Conservation (phyloP, 306 rosid genomes). For the Prunus mume region DNA sequence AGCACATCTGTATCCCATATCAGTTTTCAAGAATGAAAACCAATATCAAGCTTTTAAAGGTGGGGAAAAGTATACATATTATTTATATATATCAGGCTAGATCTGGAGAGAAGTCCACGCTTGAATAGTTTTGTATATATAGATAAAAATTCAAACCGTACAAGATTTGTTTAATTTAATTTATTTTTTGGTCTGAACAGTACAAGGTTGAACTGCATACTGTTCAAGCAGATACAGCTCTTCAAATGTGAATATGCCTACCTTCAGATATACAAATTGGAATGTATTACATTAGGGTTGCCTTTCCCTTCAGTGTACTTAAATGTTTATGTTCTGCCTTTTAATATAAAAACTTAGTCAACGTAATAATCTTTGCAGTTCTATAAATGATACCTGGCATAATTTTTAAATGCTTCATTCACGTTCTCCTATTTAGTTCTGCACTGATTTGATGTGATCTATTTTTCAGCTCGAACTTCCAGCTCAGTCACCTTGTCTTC, state of each 20-base stretch:
- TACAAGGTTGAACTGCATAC: no score
- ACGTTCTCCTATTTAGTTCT: background rate
- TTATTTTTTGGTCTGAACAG: background rate
- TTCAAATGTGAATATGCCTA: background rate
- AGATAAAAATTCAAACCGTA: background rate
- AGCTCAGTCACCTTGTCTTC: slow-evolving; percentile 80
- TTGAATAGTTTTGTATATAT: no score
- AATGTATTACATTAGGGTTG: background rate
- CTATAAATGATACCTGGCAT: background rate
- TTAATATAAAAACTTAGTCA: background rate
- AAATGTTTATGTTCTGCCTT: background rate
- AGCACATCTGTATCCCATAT: background rate
- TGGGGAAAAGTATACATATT: no score
- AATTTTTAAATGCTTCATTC: background rate
- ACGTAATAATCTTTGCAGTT: background rate
- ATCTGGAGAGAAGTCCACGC: background rate
- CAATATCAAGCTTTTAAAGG: no score
- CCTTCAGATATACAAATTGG: background rate
- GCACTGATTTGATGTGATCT: slow-evolving; percentile 14
- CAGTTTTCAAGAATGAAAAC: background rate
- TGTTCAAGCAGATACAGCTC: no score
- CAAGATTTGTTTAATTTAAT: background rate
- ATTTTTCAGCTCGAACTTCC: slow-evolving; percentile 79
- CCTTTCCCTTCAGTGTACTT: background rate
- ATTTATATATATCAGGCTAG: no score